Conservation (phyloP, 2,329 filamentous ascomycete species). For the Phialocephala sp. region DNA sequence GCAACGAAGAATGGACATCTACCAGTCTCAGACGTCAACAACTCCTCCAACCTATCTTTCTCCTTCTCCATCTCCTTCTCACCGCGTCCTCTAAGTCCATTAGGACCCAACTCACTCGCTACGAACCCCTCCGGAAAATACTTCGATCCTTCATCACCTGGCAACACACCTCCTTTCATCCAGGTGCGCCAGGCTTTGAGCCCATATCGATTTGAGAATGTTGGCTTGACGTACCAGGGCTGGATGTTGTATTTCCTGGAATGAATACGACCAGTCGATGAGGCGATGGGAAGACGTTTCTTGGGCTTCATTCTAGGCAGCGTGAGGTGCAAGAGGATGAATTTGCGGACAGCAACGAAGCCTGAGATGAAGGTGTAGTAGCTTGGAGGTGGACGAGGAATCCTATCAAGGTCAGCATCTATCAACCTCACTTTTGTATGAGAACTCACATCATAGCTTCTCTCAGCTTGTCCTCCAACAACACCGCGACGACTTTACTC, state of each 20-base stretch:
- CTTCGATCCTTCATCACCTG: background rate
- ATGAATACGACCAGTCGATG: background rate
- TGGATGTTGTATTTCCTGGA: conserved; percentile 13
- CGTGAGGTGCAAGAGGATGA: background rate
- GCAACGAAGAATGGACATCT: background rate
- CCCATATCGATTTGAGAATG: conserved; percentile 1
- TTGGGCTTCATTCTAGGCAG: background rate
- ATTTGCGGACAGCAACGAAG: background rate
- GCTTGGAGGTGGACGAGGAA: background rate
- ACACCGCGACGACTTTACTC: conserved; percentile 3
- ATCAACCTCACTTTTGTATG: background rate
- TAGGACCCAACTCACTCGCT: background rate
- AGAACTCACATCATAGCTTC: conserved; percentile 14
- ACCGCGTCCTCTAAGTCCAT: background rate
- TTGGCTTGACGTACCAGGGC: conserved; percentile 13
- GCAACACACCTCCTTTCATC: background rate
- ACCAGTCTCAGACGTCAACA: background rate
- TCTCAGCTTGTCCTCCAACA: conserved; percentile 11
- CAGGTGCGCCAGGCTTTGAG: background rate
- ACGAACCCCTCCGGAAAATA: background rate
- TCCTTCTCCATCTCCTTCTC: conserved; percentile 1
- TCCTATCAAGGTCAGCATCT: background rate
- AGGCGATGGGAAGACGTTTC: conserved; percentile 8
- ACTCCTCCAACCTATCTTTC: background rate
- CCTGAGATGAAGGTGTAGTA: background rate